Percentiles rank a stretch among this genome's conserved stretches.
These are phyloP conservation scores for Sugiyamaella paludigena DNA, from an alignment of 1,139 yeast species.

Conservation along the genomic window DNA sequence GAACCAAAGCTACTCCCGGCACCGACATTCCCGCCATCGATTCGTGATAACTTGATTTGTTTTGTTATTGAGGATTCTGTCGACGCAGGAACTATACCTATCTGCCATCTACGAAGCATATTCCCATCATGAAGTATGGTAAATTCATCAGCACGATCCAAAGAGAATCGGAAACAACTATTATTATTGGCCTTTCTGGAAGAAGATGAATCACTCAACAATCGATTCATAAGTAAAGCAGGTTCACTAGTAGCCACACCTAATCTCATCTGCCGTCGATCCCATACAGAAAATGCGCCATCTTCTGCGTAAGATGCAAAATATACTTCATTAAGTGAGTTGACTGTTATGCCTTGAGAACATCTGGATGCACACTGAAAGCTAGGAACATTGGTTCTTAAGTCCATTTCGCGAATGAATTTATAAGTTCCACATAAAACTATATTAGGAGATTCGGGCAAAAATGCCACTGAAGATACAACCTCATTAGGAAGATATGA, in stretches of 20 bases:
- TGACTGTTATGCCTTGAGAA: conserved; percentile 64
- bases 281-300: conserved; percentile 86
- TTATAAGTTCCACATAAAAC: conserved; percentile 77
- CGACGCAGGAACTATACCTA: conserved; percentile 54
- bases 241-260: conserved; percentile 46
- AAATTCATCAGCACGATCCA: conserved; percentile 67
- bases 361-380: conserved; percentile 77
- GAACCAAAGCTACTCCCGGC: not conserved
- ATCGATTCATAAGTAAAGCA: conserved; percentile 60
- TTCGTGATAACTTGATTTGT: not conserved
- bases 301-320: conserved; percentile 80
- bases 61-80: conserved; percentile 1
- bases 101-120: conserved; percentile 75
- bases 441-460: conserved; percentile 55
- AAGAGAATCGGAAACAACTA: conserved; percentile 59
- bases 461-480: conserved; percentile 63
- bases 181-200: conserved; percentile 3
- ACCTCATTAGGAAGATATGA: conserved; percentile 64
- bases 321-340: conserved; percentile 61
- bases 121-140: conserved; percentile 79
- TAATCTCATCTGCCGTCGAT: conserved; percentile 59
- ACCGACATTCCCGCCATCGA: not conserved
- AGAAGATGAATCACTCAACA: conserved; percentile 53
- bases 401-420: conserved; percentile 73
- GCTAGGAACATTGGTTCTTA: conserved; percentile 52